Base-by-base conservation (phyloP, 2,329 filamentous ascomycete genomes). In the Raffaelea arxii region DNA sequence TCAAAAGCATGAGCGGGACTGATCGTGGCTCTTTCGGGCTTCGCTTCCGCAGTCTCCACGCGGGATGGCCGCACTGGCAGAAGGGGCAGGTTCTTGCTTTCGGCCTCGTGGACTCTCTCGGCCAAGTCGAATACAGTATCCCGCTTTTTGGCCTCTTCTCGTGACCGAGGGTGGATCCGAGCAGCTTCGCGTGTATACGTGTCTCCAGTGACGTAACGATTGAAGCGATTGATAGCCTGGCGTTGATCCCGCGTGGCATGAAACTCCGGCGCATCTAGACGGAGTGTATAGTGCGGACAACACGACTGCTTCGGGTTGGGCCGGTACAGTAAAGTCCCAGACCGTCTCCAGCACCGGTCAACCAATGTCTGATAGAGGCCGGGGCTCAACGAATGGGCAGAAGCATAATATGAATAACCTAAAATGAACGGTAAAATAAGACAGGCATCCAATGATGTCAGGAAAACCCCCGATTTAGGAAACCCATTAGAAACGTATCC, bases 231-330 rank as follows among this genome's bases (percentile, higher is more conserved):
- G 54, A 88, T 63, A 1, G 82, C 73, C 59, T 89, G 83, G 32
- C 86, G 73, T 57, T 92, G 87, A 56, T 87, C 81, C 60, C 77
- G 80, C 24, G 77, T 74, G 6, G 85, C 70, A 53, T 76, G 80
- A 64, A 85, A 86, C 35, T 71, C 66, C 41, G 68, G 62, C 22
- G 79, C 78, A 56, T 87, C 83, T 19, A 90, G 70, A 41, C 85
- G 79, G 46, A 92, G 81, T 1, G 85, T 89, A 62, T 91, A 97
- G 59, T 96, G 89, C 39, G 90, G 89, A 62, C 92, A 98, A 59
- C 92, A 98, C 51, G 88, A 86, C 47, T 80, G 73, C 49, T 75
- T 75, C 56, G 87, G 81, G 62, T 92, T 84, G 14, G 86, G 86
- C 50, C 86, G 80, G 64, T 92, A 92, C 42, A 92, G 68, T 9